phyloP scores from a whole-genome alignment of 1,139 yeast genomes.

The Taphrina pruni region DNA sequence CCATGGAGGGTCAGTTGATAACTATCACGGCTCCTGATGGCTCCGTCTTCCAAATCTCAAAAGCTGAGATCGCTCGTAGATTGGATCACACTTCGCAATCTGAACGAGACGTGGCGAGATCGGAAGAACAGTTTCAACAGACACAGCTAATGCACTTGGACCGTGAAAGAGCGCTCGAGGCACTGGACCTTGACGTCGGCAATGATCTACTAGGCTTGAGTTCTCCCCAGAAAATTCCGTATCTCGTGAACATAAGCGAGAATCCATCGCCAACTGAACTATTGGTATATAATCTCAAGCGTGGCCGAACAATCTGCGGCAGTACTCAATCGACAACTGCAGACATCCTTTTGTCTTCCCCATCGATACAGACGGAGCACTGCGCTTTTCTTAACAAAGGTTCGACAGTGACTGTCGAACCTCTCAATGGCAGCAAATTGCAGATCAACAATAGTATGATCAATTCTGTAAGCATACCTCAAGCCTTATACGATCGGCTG shows the following conservation, averaged over 20 bases:
- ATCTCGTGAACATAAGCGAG: slow-evolving; percentile 50
- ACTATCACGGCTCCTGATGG: slow-evolving; percentile 45
- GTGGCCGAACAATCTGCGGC: slow-evolving; percentile 49
- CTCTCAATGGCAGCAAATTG: slow-evolving; percentile 45
- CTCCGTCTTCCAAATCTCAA: slow-evolving; percentile 35
- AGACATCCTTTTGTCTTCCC: slow-evolving; percentile 48
- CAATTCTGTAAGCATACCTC: slow-evolving; percentile 9
- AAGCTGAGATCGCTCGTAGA: slow-evolving; percentile 47
- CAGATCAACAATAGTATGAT: slow-evolving; percentile 48
- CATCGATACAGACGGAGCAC: slow-evolving; percentile 47
- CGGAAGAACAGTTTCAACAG: slow-evolving; percentile 48
- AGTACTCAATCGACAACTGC: slow-evolving; percentile 44
- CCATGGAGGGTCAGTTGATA: slow-evolving; percentile 36
- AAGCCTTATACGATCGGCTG: too few relatives aligned
- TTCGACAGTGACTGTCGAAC: slow-evolving; percentile 45
- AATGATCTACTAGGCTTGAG: slow-evolving; percentile 48
- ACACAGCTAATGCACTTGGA: slow-evolving; percentile 48
- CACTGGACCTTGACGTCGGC: slow-evolving; percentile 48
- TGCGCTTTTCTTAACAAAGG: slow-evolving; percentile 47
- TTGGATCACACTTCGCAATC: slow-evolving; percentile 48
- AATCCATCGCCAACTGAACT: slow-evolving; percentile 50
- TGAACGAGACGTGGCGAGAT: slow-evolving; percentile 48
- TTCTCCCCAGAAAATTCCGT: slow-evolving; percentile 49
- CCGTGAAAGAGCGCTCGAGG: slow-evolving; percentile 47
- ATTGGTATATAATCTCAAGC: slow-evolving; percentile 49